A percentile compares a stretch with the other conserved stretches of the same genome.
phyloP scores from a whole-genome alignment of 2,329 filamentous ascomycete species.

The Colletotrichum chlorophyti region DNA sequence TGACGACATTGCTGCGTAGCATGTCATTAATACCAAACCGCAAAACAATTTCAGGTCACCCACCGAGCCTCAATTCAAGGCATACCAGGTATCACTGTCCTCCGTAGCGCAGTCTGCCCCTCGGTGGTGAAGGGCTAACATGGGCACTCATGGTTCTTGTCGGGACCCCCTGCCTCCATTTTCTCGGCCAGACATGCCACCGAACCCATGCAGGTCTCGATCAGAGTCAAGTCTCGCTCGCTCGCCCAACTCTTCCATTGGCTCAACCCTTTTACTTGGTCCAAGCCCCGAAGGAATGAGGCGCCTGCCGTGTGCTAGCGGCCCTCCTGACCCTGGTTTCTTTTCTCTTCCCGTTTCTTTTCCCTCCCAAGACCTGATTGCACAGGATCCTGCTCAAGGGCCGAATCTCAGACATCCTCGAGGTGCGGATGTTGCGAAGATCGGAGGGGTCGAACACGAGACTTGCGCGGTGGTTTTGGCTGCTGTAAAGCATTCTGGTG shows the following conservation, averaged over 20 bases:
- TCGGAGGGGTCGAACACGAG: too few species aligned
- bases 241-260: constrained; percentile 26
- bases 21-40: constrained; percentile 24
- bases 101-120: background rate
- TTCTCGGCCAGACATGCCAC: constrained; percentile 25
- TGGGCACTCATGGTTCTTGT: background rate
- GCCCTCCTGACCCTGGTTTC: constrained; percentile 3
- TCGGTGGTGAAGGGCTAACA: constrained; percentile 1
- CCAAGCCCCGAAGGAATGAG: constrained; percentile 24
- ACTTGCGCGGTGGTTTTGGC: background rate
- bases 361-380: constrained; percentile 11
- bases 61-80: background rate
- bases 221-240: constrained; percentile 29
- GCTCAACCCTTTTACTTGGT: constrained; percentile 10
- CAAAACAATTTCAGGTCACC: constrained; percentile 16
- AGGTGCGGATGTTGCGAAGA: background rate
- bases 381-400: background rate
- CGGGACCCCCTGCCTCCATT: constrained; percentile 19
- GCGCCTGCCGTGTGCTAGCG: constrained; percentile 20
- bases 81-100: constrained; percentile 19
- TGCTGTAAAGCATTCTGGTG: too few species aligned
- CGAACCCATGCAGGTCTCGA: constrained; percentile 21
- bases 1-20: constrained; percentile 20
- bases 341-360: background rate
- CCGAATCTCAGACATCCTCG: background rate